phyloP scores from a whole-genome alignment of 768 basidiomycete genomes.

The Calocera cornea region DNA sequence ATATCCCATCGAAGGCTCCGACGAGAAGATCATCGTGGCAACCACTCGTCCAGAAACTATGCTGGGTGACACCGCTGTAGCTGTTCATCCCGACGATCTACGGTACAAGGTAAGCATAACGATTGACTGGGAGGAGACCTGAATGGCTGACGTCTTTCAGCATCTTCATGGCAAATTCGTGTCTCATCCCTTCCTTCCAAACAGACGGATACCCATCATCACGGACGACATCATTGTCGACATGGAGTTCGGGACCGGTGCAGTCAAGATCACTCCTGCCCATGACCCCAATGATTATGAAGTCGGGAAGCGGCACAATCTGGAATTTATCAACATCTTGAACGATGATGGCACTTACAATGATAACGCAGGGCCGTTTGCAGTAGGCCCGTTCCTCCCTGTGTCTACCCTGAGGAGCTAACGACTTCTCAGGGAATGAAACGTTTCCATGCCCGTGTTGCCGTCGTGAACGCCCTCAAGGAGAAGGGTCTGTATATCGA shows the following conservation, averaged over 20 bases:
- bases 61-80: slow-evolving; percentile 94
- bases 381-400: slow-evolving; percentile 28
- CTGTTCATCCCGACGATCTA: slow-evolving; percentile 85
- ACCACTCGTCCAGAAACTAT: slow-evolving; percentile 98
- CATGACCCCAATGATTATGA: slow-evolving; percentile 97
- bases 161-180: slow-evolving; percentile 92
- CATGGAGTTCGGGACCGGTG: slow-evolving; percentile 93
- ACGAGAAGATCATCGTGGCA: slow-evolving; percentile 83
- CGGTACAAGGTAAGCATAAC: slow-evolving; percentile 53
- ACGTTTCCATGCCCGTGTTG: slow-evolving; percentile 82
- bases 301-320: slow-evolving; percentile 71
- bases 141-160: slow-evolving; percentile 22
- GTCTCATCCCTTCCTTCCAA: slow-evolving; percentile 68
- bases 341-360: slow-evolving; percentile 97
- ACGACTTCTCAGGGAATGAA: slow-evolving; percentile 68
- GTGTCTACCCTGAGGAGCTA: slow-evolving; percentile 6
- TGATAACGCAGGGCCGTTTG: slow-evolving; percentile 70
- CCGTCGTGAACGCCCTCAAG: slow-evolving; percentile 70
- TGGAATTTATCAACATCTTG: slow-evolving; percentile 86
- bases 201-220: slow-evolving; percentile 76
- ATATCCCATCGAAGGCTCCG: slow-evolving; percentile 82
- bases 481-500: slow-evolving; percentile 76
- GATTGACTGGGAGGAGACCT: not conserved
- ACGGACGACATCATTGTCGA: slow-evolving; percentile 74
- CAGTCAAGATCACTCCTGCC: slow-evolving; percentile 97